These are phyloP conservation scores for Hymenoscyphus fructigenus DNA, from an alignment of 2,329 filamentous ascomycete species.

Conservation along the genomic window DNA sequence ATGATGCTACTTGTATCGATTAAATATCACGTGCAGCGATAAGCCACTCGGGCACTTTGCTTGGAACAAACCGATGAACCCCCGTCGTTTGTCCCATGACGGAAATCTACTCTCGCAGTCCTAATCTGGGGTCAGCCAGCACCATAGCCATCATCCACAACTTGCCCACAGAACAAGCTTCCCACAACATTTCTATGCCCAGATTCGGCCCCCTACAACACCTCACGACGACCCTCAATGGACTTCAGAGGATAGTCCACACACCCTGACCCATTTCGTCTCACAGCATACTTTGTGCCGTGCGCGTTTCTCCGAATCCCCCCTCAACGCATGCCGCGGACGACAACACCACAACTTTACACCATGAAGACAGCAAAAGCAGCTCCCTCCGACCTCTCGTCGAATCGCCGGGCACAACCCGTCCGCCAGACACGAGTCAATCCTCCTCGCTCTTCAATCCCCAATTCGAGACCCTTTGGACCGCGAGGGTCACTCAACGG, in stretches of 20 bases:
- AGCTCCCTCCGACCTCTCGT: constrained; percentile 34
- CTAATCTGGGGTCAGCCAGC: constrained; percentile 5
- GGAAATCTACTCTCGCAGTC: constrained; percentile 8
- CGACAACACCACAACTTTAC: constrained; percentile 21
- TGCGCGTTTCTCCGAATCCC: constrained; percentile 23
- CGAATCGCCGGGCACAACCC: constrained; percentile 61
- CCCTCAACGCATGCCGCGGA: constrained; percentile 18
- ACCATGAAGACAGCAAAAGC: constrained; percentile 38
- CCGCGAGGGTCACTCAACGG: constrained; percentile 46
- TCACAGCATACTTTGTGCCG: constrained; percentile 9
- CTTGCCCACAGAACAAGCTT: constrained; percentile 7
- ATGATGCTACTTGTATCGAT: background rate
- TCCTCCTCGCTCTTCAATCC: constrained; percentile 55
- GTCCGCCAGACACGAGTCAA: constrained; percentile 66
- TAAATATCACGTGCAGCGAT: constrained; percentile 6
- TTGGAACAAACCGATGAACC: background rate
- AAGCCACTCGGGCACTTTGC: background rate
- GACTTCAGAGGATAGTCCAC: constrained; percentile 19
- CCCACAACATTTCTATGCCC: constrained; percentile 16
- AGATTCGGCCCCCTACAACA: constrained; percentile 11
- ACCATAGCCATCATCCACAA: background rate
- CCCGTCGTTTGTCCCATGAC: constrained; percentile 13
- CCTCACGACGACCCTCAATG: constrained; percentile 23
- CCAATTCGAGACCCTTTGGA: constrained; percentile 43
- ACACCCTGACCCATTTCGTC: constrained; percentile 14